Evolutionary conservation across 257 asterid genomes (phyloP).

Genomic region (Solanum lignicaule): DNA sequence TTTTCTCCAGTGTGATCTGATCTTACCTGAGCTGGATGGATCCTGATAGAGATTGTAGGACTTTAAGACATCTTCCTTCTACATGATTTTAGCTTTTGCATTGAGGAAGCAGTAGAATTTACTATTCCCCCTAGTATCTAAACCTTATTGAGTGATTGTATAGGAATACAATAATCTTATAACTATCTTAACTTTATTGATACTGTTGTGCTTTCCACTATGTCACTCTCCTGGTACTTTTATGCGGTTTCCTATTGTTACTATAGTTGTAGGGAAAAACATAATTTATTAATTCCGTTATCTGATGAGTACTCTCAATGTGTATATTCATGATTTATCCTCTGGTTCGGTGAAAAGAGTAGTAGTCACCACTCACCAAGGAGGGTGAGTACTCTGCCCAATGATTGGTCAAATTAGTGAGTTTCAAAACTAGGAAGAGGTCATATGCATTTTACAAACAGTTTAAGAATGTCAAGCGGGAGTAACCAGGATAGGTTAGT

Average conservation of each 20-base stretch:
- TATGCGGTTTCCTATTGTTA: neutral
- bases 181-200: neutral
- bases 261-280: neutral
- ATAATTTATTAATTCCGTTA: neutral
- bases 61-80: neutral
- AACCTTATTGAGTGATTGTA: neutral
- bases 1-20: neutral
- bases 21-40: neutral
- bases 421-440: neutral
- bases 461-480: neutral
- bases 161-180: neutral
- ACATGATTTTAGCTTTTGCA: neutral
- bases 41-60: neutral
- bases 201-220: neutral
- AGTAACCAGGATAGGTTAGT: neutral
- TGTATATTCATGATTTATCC: neutral
- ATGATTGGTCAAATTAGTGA: neutral
- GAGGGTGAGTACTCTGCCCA: neutral
- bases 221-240: neutral
- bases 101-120: neutral
- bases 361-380: neutral
- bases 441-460: neutral
- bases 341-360: neutral
- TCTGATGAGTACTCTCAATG: neutral
- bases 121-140: neutral